Conservation (phyloP, 805 yeast species). For the Cyberlindnera saturnus region DNA sequence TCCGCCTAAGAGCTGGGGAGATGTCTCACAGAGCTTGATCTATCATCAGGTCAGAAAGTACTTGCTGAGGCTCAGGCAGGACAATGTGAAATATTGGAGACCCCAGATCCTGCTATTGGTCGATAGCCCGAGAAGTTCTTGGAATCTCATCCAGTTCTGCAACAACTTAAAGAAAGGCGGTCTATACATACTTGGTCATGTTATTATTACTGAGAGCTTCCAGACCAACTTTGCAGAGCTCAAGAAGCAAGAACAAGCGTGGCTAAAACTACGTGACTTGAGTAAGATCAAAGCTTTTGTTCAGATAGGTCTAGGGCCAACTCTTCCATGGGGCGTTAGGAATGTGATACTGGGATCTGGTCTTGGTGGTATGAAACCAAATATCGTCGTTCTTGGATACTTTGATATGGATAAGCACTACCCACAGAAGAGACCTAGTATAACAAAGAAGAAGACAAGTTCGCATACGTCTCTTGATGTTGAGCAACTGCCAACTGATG, state of each 20-base stretch:
- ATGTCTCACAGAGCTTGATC: slow-evolving; percentile 89
- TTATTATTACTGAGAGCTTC: slow-evolving; percentile 60
- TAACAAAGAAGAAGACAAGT: slow-evolving; percentile 4
- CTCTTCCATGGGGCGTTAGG: slow-evolving; percentile 90
- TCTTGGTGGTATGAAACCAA: slow-evolving; percentile 97
- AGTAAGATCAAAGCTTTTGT: slow-evolving; percentile 86
- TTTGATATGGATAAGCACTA: slow-evolving; percentile 51
- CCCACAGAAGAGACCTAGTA: slow-evolving; percentile 8
- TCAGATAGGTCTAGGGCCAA: slow-evolving; percentile 83
- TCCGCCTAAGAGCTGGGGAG: slow-evolving; percentile 98
- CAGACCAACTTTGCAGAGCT: slow-evolving; percentile 64
- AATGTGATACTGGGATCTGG: slow-evolving; percentile 92
- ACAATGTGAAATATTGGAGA: slow-evolving; percentile 96
- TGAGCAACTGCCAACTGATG: slow-evolving; percentile 70
- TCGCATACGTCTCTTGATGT: slow-evolving; percentile 24
- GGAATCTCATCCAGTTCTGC: slow-evolving; percentile 90
- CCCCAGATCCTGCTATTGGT: slow-evolving; percentile 88
- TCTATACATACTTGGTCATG: slow-evolving; percentile 87
- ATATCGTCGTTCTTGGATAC: slow-evolving; percentile 88
- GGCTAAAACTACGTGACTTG: slow-evolving; percentile 78
- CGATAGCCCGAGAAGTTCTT: slow-evolving; percentile 86
- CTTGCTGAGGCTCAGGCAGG: slow-evolving; percentile 71
- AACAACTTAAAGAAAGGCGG: slow-evolving; percentile 96
- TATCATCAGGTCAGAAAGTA: slow-evolving; percentile 97
- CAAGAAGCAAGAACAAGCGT: slow-evolving; percentile 66